These are phyloP conservation scores for Lolium rigidum DNA, from an alignment of 176 grass and related monocot species.

Conservation along the genomic window DNA sequence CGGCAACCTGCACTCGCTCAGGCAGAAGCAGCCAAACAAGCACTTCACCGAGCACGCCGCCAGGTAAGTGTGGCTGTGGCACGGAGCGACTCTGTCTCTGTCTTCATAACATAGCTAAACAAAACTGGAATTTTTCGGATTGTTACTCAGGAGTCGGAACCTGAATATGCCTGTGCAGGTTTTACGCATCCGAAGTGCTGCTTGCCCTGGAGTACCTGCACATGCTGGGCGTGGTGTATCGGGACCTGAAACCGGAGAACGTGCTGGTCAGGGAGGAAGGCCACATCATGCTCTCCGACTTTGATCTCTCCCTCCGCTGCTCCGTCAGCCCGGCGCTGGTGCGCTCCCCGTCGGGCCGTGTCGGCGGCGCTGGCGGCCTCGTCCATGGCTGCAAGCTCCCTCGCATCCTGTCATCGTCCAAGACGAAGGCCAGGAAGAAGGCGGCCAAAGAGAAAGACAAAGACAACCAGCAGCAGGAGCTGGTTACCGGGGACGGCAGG, in stretches of 20 bases:
- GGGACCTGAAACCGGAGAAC: slow-evolving; percentile 90
- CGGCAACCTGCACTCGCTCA: slow-evolving; percentile 91
- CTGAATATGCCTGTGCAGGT: too few species aligned
- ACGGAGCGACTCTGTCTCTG: too few species aligned
- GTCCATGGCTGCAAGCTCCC: slow-evolving; percentile 76
- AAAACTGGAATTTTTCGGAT: too few species aligned
- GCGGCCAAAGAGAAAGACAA: not conserved
- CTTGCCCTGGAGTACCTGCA: too few species aligned
- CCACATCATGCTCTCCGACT: slow-evolving; percentile 97
- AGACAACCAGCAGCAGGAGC: not conserved
- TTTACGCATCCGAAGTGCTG: too few species aligned
- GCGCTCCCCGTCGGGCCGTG: slow-evolving; percentile 64
- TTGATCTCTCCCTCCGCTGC: slow-evolving; percentile 86
- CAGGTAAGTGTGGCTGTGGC: slow-evolving; percentile 25
- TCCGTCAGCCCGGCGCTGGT: slow-evolving; percentile 81
- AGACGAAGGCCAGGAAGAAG: slow-evolving; percentile 39
- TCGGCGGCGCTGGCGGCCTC: slow-evolving; percentile 27
- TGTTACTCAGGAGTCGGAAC: too few species aligned
- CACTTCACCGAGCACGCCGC: slow-evolving; percentile 84
- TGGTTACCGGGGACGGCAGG: not conserved
- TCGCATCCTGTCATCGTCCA: slow-evolving; percentile 58
- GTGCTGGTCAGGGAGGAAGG: slow-evolving; percentile 82
- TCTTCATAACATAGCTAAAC: too few species aligned
- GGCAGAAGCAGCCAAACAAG: slow-evolving; percentile 82
- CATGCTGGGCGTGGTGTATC: slow-evolving; percentile 73